Evolutionary conservation across 345 rosid species (phyloP).

Genomic region (Conringia planisiliqua): DNA sequence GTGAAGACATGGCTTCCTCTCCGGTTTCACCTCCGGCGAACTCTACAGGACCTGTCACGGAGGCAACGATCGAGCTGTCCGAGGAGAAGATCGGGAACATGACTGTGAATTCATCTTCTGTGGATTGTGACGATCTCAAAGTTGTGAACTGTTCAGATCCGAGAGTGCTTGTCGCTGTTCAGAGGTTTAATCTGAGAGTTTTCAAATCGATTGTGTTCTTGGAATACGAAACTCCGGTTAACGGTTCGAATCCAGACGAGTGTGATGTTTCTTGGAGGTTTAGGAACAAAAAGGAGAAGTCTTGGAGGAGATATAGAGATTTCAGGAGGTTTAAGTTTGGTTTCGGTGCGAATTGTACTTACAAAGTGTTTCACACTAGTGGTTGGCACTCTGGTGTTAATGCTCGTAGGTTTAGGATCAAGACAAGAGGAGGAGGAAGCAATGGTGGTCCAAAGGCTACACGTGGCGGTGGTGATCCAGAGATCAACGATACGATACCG

Average conservation of each 20-base stretch:
- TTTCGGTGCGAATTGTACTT: slow-evolving; percentile 60
- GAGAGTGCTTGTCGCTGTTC: slow-evolving; percentile 53
- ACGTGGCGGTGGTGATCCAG: slow-evolving; percentile 39
- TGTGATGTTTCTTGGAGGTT: slow-evolving; percentile 93
- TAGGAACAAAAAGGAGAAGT: slow-evolving; percentile 89
- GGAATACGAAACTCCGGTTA: slow-evolving; percentile 74
- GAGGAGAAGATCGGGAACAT: slow-evolving; percentile 44
- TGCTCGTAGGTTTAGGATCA: slow-evolving; percentile 57
- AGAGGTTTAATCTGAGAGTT: slow-evolving; percentile 69
- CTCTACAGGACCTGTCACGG: slow-evolving; percentile 38
- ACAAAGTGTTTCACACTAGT: slow-evolving; percentile 48
- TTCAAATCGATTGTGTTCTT: slow-evolving; percentile 76
- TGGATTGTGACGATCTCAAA: slow-evolving; percentile 48
- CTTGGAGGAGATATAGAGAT: slow-evolving; percentile 92
- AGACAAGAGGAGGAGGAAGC: slow-evolving; percentile 12
- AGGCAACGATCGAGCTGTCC: slow-evolving; percentile 44
- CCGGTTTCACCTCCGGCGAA: slow-evolving; percentile 26
- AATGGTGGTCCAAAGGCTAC: slow-evolving; percentile 28
- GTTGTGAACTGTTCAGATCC: slow-evolving; percentile 88
- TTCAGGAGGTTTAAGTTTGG: slow-evolving; percentile 82
- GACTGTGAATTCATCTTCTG: slow-evolving; percentile 20
- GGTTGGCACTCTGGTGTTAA: slow-evolving; percentile 91
- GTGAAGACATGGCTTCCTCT: slow-evolving; percentile 60
- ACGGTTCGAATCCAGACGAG: slow-evolving; percentile 63
- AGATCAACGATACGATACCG: slow-evolving; percentile 66